Conservation (phyloP, 1,284 basidiomycete species). For the Ceraceosorus guamensis region DNA sequence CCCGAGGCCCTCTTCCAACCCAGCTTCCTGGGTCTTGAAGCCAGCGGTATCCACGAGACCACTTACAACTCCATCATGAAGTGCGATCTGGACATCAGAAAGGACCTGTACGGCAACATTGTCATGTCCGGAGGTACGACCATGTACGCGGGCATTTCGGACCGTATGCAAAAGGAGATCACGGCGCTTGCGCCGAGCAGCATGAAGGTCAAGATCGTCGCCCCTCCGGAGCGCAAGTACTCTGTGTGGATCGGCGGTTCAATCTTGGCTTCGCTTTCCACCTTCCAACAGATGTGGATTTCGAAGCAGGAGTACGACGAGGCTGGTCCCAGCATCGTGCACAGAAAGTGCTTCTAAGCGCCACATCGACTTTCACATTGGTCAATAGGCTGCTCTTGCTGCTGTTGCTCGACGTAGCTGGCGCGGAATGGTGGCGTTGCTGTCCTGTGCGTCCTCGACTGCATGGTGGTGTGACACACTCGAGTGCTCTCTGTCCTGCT, state of each 20-base stretch:
- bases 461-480: no score
- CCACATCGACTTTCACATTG: no score
- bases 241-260: constrained; percentile 99
- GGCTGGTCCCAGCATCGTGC: constrained; percentile 43
- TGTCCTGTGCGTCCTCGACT: no score
- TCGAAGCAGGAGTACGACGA: constrained; percentile 64
- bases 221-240: constrained; percentile 48
- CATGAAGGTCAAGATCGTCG: constrained; percentile 68
- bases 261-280: constrained; percentile 87
- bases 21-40: constrained; percentile 82
- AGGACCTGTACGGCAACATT: constrained; percentile 86
- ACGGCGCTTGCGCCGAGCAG: constrained; percentile 69
- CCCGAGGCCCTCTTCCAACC: constrained; percentile 98
- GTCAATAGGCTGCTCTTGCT: no score
- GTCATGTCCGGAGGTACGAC: constrained; percentile 93
- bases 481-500: no score
- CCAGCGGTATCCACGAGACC: constrained; percentile 89
- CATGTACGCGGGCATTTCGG: constrained; percentile 93
- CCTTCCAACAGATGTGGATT: constrained; percentile 89
- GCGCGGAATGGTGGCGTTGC: no score
- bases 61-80: constrained; percentile 80
- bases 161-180: constrained; percentile 98
- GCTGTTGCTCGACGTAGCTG: no score
- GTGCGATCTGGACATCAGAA: constrained; percentile 60
- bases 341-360: constrained; percentile 46